A percentile compares a stretch with the other conserved stretches of the same genome.
Evolutionary conservation across 352 stramenopile genomes (phyloP).

Genomic region (Globisporangium recalcitrans): DNA sequence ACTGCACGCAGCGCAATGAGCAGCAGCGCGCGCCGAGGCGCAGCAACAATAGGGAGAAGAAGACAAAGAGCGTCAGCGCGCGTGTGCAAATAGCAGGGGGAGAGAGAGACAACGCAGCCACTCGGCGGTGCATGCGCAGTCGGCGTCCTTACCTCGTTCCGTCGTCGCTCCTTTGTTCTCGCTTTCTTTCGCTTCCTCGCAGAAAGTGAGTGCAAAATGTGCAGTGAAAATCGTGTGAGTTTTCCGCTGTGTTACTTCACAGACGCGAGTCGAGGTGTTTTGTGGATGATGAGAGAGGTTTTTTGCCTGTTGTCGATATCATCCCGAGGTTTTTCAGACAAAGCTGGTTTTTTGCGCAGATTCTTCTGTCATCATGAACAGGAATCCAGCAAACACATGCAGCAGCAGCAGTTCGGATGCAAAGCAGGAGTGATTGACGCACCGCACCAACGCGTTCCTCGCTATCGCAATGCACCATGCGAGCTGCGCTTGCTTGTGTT

Average conservation of each 20-base stretch:
- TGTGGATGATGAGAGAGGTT: background rate
- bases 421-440: too few species aligned
- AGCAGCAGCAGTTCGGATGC: too few species aligned
- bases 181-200: conserved; percentile 10
- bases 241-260: conserved; percentile 4
- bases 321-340: conserved; percentile 1
- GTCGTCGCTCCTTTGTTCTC: conserved; percentile 2
- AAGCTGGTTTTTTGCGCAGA: conserved; percentile 1
- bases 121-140: background rate
- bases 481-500: background rate
- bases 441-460: too few species aligned
- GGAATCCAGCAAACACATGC: too few species aligned
- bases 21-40: background rate
- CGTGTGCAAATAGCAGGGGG: background rate
- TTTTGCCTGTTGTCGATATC: background rate
- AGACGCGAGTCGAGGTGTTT: background rate
- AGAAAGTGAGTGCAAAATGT: conserved; percentile 1
- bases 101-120: background rate
- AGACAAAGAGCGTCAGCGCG: background rate
- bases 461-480: background rate
- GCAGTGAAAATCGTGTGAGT: conserved; percentile 1
- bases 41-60: background rate
- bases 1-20: background rate
- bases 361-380: too few species aligned
- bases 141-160: background rate